Base-by-base conservation (phyloP, 2,329 filamentous ascomycete species). In the Colletotrichum graminicola region DNA sequence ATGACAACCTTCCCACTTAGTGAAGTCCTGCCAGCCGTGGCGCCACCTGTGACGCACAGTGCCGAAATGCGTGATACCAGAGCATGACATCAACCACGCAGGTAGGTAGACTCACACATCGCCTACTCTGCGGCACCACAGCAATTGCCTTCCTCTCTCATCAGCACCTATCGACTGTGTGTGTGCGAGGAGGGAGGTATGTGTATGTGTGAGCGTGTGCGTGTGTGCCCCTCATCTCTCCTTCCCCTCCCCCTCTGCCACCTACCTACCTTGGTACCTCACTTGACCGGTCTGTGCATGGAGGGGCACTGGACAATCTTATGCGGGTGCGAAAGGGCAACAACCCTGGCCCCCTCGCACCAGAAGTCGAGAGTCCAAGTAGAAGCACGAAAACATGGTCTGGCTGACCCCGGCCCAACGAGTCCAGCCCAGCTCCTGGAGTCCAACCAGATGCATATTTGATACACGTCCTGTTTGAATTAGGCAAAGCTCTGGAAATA, bases 271-370 rank as follows among this genome's bases (percentile, higher is more conserved):
- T n/a, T 4, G 1, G 7, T 45, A 45, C 18, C 6, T 29, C 8
- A 23, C 36, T 51, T 26, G 14, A 36, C 36, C 36, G 49, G 49
- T 55, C 61, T 63, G 49, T 63, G 61, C 49, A 54, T 43, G 61
- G 61, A 63, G 61, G 61, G 36, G 61, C 52, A 60, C 43, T 23
- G 26, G n/a, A 43, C 62, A 18, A 57, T 14, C 29, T 56, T 51
- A 71, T 71, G 56, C 67, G 67, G 57, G 54, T 49, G 26, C 5
- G 47, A 32, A 43, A 71, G 68, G 68, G 68, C 68, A 71, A 56
- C 51, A 71, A 71, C 68, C 68, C 68, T 71, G 63, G 4, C 62
- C 47, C 61, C 49, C 45, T 65, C 69, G 66, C 66, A 72, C 69
- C 69, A 72, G 66, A 65, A 52, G 16, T 39, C 36, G 56, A 11